A percentile compares a stretch with the other conserved stretches of the same genome.
Evolutionary conservation across 2,329 filamentous ascomycete genomes (phyloP).

Genomic region (Xylaria sp.): DNA sequence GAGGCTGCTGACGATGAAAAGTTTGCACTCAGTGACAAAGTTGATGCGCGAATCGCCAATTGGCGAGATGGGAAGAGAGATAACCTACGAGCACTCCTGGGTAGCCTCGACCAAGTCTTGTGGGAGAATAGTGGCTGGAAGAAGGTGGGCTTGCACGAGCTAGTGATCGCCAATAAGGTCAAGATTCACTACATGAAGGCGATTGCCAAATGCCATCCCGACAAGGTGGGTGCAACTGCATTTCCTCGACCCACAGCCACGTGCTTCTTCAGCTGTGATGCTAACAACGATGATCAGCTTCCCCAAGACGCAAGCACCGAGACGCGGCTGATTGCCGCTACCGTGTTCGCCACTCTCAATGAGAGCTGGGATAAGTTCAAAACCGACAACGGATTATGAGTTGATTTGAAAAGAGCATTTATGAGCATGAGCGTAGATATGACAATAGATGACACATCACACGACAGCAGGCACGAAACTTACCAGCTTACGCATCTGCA

Average conservation of each 20-base stretch:
- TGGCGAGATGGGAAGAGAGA: conserved; percentile 95
- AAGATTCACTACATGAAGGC: conserved; percentile 99
- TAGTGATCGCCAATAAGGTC: conserved; percentile 93
- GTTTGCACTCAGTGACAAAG: conserved; percentile 85
- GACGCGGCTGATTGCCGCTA: conserved; percentile 71
- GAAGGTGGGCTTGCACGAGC: conserved; percentile 92
- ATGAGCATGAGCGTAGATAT: conserved; percentile 24
- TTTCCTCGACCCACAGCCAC: conserved; percentile 22
- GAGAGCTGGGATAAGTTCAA: conserved; percentile 81
- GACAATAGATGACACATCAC: conserved; percentile 29
- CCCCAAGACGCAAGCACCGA: conserved; percentile 73
- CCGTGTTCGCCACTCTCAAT: conserved; percentile 75
- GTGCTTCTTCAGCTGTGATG: conserved; percentile 3
- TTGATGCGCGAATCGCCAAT: conserved; percentile 79
- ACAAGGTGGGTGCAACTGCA: conserved; percentile 78
- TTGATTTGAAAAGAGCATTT: background rate
- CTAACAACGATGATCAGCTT: conserved; percentile 58
- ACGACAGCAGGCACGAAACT: conserved; percentile 22
- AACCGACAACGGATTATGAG: conserved; percentile 71
- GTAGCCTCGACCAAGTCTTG: conserved; percentile 86
- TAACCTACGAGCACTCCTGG: conserved; percentile 87
- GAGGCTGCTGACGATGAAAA: conserved; percentile 92
- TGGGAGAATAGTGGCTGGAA: conserved; percentile 97
- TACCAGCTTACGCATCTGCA: conserved; percentile 26
- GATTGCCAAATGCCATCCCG: conserved; percentile 97